phyloP scores from a whole-genome alignment of 345 rosid species.

The Citrus hindsii region DNA sequence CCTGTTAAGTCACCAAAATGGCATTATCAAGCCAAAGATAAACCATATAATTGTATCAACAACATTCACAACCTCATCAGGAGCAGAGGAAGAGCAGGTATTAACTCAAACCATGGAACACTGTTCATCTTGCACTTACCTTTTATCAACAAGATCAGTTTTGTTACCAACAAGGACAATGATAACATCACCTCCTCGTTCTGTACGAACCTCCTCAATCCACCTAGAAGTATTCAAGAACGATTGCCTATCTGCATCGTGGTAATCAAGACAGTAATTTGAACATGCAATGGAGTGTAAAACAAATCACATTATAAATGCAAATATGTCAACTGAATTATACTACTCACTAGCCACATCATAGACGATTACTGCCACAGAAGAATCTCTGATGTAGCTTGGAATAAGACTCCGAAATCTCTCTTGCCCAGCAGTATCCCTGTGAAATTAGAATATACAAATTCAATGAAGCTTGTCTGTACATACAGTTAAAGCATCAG shows the following conservation, averaged over 20 bases:
- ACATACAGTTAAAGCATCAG: neutral
- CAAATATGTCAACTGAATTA: neutral
- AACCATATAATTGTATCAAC: neutral
- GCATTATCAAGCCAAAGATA: neutral
- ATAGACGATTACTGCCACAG: constrained; percentile 91
- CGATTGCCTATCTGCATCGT: constrained; percentile 70
- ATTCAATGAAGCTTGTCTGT: neutral
- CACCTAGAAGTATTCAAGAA: constrained; percentile 89
- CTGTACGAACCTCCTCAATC: constrained; percentile 90
- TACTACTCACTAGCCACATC: constrained; percentile 73
- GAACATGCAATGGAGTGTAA: neutral
- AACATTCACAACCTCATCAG: neutral
- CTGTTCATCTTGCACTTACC: constrained; percentile 26
- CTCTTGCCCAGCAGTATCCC: constrained; percentile 99
- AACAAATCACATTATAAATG: too few relatives aligned
- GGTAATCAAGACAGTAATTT: constrained; percentile 5
- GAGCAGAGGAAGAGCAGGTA: neutral
- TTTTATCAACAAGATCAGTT: constrained; percentile 84
- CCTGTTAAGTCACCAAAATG: constrained; percentile 37
- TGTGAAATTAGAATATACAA: constrained; percentile 21
- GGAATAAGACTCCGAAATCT: constrained; percentile 94
- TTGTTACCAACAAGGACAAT: constrained; percentile 91
- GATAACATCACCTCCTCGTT: constrained; percentile 85
- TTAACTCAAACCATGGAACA: neutral
- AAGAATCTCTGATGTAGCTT: constrained; percentile 92